These are phyloP conservation scores for Fragaria nilgerrensis DNA, from an alignment of 306 rosid genomes.

Conservation along the genomic window DNA sequence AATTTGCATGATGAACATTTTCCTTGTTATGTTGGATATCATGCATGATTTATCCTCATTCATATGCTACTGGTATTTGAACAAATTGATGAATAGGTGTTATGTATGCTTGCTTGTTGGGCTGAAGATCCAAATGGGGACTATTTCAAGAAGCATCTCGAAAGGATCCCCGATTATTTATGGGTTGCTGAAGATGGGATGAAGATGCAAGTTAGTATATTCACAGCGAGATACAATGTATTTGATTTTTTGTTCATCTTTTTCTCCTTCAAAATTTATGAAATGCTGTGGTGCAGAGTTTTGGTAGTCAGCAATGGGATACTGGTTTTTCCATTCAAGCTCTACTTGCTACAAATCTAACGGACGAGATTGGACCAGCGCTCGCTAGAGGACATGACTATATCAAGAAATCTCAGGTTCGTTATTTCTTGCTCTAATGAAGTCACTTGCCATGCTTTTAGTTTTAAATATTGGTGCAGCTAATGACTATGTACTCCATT, in stretches of 20 bases:
- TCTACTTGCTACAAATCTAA: conserved; percentile 52
- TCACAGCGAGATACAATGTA: neutral
- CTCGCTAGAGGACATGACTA: conserved; percentile 60
- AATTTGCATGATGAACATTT: neutral
- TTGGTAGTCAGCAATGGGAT: conserved; percentile 78
- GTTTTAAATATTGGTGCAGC: neutral
- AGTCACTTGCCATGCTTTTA: neutral
- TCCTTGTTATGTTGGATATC: neutral
- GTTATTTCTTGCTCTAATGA: too few relatives aligned
- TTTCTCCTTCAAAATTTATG: neutral
- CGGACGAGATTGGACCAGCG: conserved; percentile 44
- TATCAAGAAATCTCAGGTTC: conserved; percentile 65
- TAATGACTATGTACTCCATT: neutral
- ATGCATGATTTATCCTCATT: neutral
- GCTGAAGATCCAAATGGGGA: conserved; percentile 74
- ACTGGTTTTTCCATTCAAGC: conserved; percentile 62
- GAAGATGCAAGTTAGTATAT: conserved; percentile 52
- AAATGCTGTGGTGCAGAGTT: conserved; percentile 34
- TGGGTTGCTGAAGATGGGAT: conserved; percentile 85
- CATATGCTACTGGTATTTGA: neutral
- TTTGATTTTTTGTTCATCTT: neutral
- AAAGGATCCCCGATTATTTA: conserved; percentile 59
- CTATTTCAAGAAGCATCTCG: conserved; percentile 66
- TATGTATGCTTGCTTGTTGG: conserved; percentile 81
- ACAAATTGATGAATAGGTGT: conserved; percentile 28